Evolutionary conservation across 2,329 filamentous ascomycete species (phyloP).

Genomic region (Colletotrichum agaves): DNA sequence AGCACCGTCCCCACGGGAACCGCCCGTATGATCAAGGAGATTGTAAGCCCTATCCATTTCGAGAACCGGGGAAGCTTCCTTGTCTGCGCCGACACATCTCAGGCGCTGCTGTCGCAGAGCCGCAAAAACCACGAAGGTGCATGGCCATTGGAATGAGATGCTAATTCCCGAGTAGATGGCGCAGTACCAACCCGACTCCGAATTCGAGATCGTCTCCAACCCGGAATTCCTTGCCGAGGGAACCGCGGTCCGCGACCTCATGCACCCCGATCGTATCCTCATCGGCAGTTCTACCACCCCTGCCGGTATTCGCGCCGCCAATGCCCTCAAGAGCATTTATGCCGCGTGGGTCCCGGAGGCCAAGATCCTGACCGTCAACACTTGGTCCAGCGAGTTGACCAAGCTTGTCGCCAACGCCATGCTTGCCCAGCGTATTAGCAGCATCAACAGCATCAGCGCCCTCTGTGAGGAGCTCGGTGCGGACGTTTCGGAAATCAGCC

Average conservation of each 20-base stretch:
- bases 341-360: slow-evolving; percentile 74
- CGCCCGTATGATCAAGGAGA: slow-evolving; percentile 74
- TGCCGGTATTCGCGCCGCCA: slow-evolving; percentile 70
- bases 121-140: neutral
- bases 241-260: slow-evolving; percentile 77
- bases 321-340: slow-evolving; percentile 73
- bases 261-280: slow-evolving; percentile 77
- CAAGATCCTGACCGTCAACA: slow-evolving; percentile 77
- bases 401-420: slow-evolving; percentile 85
- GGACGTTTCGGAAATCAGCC: slow-evolving; percentile 77
- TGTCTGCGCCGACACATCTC: neutral
- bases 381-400: slow-evolving; percentile 81
- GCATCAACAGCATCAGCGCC: slow-evolving; percentile 84
- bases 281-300: slow-evolving; percentile 75
- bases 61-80: neutral
- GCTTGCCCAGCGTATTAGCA: slow-evolving; percentile 82
- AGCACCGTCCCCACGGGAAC: slow-evolving; percentile 83
- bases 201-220: slow-evolving; percentile 83
- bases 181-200: slow-evolving; percentile 68
- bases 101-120: neutral
- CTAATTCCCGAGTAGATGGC: slow-evolving; percentile 55
- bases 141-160: neutral
- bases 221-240: slow-evolving; percentile 85
- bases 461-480: slow-evolving; percentile 82
- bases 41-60: slow-evolving; percentile 57